These are phyloP conservation scores for Pseudoturritis turrita DNA, from an alignment of 345 rosid genomes.

Conservation along the genomic window DNA sequence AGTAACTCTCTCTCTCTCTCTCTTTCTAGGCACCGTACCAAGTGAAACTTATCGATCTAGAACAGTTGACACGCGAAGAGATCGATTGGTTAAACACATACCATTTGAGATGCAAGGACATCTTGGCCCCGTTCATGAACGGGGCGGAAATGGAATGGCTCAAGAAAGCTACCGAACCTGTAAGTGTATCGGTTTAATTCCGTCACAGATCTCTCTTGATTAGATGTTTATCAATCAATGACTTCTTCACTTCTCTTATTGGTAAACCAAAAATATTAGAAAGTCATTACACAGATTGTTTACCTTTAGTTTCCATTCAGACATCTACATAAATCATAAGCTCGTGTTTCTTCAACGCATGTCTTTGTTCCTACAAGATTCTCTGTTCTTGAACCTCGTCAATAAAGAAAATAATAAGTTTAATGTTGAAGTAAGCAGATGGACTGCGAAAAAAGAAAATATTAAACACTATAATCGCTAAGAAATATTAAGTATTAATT, in stretches of 20 bases:
- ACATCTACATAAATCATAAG: background rate
- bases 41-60: constrained; percentile 65
- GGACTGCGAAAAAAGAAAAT: too few species aligned
- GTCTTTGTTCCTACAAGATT: background rate
- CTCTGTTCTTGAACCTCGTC: background rate
- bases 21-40: constrained; percentile 76
- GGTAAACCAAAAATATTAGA: background rate
- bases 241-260: background rate
- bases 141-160: constrained; percentile 77
- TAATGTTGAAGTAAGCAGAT: too few species aligned
- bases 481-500: too few species aligned
- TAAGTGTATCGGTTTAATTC: constrained; percentile 32
- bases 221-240: constrained; percentile 18
- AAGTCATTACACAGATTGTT: constrained; percentile 8
- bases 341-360: background rate
- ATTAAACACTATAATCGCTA: too few species aligned
- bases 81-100: constrained; percentile 72
- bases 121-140: constrained; percentile 63
- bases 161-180: constrained; percentile 77
- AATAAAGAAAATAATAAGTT: background rate
- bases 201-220: background rate
- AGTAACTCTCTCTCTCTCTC: background rate
- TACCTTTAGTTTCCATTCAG: constrained; percentile 2
- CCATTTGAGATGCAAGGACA: constrained; percentile 70
- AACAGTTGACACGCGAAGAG: constrained; percentile 58